Evolutionary conservation across 2,329 filamentous ascomycete genomes (phyloP), one percentile per base, ranked within the genome.

Genomic region (Achaetomium macrosporum): DNA sequence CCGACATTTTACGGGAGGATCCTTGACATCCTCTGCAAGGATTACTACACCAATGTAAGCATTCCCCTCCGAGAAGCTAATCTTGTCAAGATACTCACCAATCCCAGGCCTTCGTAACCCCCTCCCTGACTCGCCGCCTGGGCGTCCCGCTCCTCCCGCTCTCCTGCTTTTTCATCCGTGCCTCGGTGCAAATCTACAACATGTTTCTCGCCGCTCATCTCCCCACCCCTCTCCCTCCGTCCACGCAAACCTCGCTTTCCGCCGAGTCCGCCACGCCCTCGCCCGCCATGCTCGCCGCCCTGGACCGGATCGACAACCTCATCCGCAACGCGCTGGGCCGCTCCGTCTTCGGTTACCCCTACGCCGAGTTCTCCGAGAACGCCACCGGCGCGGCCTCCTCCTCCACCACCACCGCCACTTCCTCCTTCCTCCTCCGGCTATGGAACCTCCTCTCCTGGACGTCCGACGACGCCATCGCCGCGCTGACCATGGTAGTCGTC

Each of bases 141-240:
- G 93, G 93, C 1, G 76, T 99, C 1, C 93, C 93, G 0, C 85
- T 97, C 30, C 87, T 99, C 43, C 93, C 93, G 0, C 77, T 99
- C 0, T 92, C 91, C 1, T 97, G 91, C 62, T 83, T 99, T 44
- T 96, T 99, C 70, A 93, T 99, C 68, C 84, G 95, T 41, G 90
- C 95, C 43, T 91, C 89, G 1, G 80, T 97, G 41, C 93, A 99
- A 68, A 96, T 92, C 7, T 99, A 97, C 69, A 88, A 96, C 71
- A 97, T 97, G 92, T 95, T 97, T 65, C 79, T 97, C 13, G 88
- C 91, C 3, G 91, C 89, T 0, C 85, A 95, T 63, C 77, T 96
- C 33, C 87, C 90, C 0, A 80, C 87, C 9, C 88, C 89, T 0
- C 76, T 89, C 0, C 74, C 81, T 25, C 75, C 84, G 25, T 83